A percentile compares a stretch with the other conserved stretches of the same genome.
phyloP scores from a whole-genome alignment of 148 eudicot genomes.

The Amaranthus cruentus region DNA sequence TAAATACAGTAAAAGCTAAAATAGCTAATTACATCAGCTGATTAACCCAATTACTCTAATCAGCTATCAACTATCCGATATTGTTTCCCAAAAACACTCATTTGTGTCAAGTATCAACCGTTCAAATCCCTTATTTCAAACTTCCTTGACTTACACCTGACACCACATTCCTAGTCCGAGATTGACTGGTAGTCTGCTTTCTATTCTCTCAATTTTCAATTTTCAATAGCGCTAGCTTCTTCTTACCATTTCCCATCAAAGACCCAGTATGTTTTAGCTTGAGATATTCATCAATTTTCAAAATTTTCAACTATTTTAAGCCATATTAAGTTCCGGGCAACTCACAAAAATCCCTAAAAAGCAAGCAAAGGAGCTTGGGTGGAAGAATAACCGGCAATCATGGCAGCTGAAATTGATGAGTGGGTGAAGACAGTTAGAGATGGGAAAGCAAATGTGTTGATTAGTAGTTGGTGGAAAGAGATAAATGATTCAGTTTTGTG shows the following conservation, averaged over 20 bases:
- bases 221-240: background rate
- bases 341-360: background rate
- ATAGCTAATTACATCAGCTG: no score
- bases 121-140: background rate
- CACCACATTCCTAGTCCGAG: background rate
- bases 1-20: no score
- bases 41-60: background rate
- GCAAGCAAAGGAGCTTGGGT: no score
- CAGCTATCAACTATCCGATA: background rate
- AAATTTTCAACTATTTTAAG: background rate
- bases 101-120: background rate
- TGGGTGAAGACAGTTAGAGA: constrained; percentile 26
- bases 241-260: background rate
- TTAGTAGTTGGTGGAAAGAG: constrained; percentile 60
- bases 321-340: background rate
- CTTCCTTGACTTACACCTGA: background rate
- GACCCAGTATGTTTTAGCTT: no score
- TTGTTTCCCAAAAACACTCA: no score
- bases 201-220: background rate
- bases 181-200: background rate
- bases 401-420: constrained; percentile 27
- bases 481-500: constrained; percentile 61
- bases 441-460: constrained; percentile 1
- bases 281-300: background rate
- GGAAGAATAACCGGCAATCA: constrained; percentile 31